Evolutionary conservation across 352 stramenopile genomes (phyloP).

Genomic region (Pilasporangium apinafurcum): DNA sequence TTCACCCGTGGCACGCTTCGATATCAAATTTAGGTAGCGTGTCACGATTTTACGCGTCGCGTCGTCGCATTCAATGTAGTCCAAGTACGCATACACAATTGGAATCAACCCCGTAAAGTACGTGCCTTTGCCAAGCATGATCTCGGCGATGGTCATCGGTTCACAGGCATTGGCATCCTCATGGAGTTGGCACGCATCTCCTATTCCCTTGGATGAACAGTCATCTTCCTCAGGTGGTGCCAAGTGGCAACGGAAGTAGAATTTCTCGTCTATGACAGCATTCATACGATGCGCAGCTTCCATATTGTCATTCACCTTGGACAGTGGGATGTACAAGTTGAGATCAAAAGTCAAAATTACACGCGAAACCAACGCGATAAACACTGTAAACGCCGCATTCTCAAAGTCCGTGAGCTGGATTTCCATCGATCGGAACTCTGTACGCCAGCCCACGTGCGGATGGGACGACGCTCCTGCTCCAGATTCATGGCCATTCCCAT

Average conservation of each 20-base stretch:
- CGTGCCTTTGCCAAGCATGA: slow-evolving; percentile 93
- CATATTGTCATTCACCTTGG: slow-evolving; percentile 99
- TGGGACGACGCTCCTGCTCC: slow-evolving; percentile 5
- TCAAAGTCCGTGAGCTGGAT: slow-evolving; percentile 99
- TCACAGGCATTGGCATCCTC: slow-evolving; percentile 73
- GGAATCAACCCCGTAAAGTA: slow-evolving; percentile 97
- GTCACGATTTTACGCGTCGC: slow-evolving; percentile 72
- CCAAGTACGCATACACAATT: slow-evolving; percentile 95
- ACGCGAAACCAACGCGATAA: slow-evolving; percentile 96
- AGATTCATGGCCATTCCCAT: slow-evolving; percentile 17
- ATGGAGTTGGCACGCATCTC: slow-evolving; percentile 39
- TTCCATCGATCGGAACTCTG: slow-evolving; percentile 98
- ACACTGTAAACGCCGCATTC: slow-evolving; percentile 99
- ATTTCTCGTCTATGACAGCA: slow-evolving; percentile 93
- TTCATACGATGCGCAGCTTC: slow-evolving; percentile 95
- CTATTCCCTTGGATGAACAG: slow-evolving; percentile 27
- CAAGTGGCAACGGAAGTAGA: slow-evolving; percentile 96
- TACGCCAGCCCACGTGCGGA: slow-evolving; percentile 82
- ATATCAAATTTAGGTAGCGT: slow-evolving; percentile 88
- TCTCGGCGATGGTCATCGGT: slow-evolving; percentile 98
- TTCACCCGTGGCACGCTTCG: slow-evolving; percentile 92
- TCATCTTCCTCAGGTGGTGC: slow-evolving; percentile 79
- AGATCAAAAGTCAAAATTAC: slow-evolving; percentile 99
- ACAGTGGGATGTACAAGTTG: slow-evolving; percentile 99
- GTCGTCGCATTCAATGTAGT: slow-evolving; percentile 96